Conservation (phyloP, 176 grass and related monocot species). For the Carex parvula region DNA sequence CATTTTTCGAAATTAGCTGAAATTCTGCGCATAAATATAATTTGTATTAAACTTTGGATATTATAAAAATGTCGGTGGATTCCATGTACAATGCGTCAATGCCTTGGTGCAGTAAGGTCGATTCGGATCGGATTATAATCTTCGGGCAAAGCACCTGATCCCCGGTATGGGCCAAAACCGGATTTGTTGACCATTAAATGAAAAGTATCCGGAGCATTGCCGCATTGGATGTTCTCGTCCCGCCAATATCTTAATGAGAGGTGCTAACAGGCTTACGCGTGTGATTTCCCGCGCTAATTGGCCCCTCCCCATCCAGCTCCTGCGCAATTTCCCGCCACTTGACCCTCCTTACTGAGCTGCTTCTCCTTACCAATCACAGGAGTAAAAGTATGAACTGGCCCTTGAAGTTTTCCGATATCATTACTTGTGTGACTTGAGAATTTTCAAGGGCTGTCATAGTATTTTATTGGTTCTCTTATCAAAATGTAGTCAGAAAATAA, state of each 20-base stretch:
- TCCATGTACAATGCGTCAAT: too few relatives aligned
- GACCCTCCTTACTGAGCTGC: neutral
- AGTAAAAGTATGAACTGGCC: neutral
- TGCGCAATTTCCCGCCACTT: slow-evolving; percentile 21
- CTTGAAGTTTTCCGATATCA: neutral
- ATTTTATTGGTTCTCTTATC: neutral
- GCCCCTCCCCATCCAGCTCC: neutral
- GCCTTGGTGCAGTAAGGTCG: too few relatives aligned
- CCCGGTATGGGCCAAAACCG: neutral
- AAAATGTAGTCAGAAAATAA: neutral
- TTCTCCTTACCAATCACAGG: neutral
- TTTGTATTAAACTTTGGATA: too few relatives aligned
- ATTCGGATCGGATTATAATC: neutral
- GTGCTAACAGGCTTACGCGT: neutral
- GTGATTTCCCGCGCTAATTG: slow-evolving; percentile 19
- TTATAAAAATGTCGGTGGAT: too few relatives aligned
- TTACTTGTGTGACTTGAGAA: neutral
- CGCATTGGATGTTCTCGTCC: neutral
- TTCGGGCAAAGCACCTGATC: neutral
- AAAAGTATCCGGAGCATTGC: neutral
- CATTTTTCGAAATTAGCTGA: too few relatives aligned
- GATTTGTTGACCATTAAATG: neutral
- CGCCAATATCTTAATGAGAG: slow-evolving; percentile 9
- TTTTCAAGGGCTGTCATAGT: neutral
- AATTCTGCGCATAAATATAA: too few relatives aligned